Evolutionary conservation across 2,329 filamentous ascomycete species (phyloP), one percentile per base, ranked within the genome.

Genomic region (Colletotrichum zoysiae): DNA sequence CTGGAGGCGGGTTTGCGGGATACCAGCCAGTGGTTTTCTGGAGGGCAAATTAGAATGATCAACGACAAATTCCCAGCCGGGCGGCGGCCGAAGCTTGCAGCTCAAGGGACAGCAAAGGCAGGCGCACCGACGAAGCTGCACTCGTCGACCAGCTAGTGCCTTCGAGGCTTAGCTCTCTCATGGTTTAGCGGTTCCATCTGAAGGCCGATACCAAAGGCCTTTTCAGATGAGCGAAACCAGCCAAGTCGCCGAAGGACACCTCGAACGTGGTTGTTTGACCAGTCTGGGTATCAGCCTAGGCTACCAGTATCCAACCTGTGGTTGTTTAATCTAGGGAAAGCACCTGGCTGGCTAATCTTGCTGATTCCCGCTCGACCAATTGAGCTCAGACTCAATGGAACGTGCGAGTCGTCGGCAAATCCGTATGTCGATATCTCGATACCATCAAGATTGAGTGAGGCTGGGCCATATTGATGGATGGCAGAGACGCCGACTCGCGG

Each of bases 331-430:
- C n/a, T 80, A 81, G 23, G 82, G 72, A 81, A 42, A 81, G 70
- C 18, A 81, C 76, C 70, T 44, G 7, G 81, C 81, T 74, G 59
- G 81, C 81, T 74, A 58, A 80, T 23, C 61, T 69, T 69, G 23
- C 50, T 69, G 70, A 8, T 35, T 35, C 51, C 63, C 50, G 64
- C 59, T 58, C 73, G 65, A 26, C 65, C 42, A 30, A 8, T 70
- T 56, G 23, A 35, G 46, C 40, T 18, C 14, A 42, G 40, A 35
- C 46, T 67, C 38, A 18, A 42, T 38, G 40, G 55, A 44, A 18
- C 56, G 53, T 46, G 48, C 46, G 35, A 57, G 18, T n/a, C 57
- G 40, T 66, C 8, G 50, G 66, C 8, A 38, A n/a, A n/a, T 12
- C 11, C 2, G 11, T 5, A 57, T 26, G 23, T 57, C 16, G 40